Evolutionary conservation across 164 flowering plant species (phyloP).

Genomic region (Cinnamomum micranthum): DNA sequence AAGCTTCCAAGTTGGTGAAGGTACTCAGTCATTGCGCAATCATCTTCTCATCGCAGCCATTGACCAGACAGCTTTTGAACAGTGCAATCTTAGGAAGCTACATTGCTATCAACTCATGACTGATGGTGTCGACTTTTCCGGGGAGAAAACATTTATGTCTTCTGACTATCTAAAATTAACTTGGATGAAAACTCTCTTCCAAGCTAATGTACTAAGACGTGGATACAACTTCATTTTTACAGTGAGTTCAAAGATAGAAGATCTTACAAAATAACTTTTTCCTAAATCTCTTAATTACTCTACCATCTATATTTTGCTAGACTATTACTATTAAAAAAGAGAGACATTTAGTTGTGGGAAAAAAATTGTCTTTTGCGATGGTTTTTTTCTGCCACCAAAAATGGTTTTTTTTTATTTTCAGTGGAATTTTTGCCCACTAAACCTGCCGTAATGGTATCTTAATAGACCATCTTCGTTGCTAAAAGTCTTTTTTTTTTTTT

Average conservation of each 20-base stretch:
- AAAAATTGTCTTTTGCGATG: no score
- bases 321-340: no score
- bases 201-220: conserved; percentile 47
- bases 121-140: conserved; percentile 51
- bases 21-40: conserved; percentile 38
- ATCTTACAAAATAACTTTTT: no score
- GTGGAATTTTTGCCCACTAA: no score
- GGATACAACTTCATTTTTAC: conserved; percentile 78
- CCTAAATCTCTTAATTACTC: no score
- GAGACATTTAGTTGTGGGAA: no score
- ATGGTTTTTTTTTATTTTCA: no score
- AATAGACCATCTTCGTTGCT: no score
- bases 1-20: conserved; percentile 67
- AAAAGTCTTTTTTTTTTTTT: no score
- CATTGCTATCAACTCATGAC: conserved; percentile 55
- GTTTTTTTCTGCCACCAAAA: no score
- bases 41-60: conserved; percentile 56
- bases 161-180: conserved; percentile 70
- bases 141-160: conserved; percentile 67
- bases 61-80: conserved; percentile 50
- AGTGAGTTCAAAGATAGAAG: conserved; percentile 27
- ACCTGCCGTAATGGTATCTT: no score
- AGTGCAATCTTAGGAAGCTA: conserved; percentile 44
- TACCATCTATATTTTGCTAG: no score
- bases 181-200: conserved; percentile 71